Evolutionary conservation across 1,284 basidiomycete species (phyloP), one percentile per base, ranked within the genome.

Genomic region (Ustilago shanxiensis): DNA sequence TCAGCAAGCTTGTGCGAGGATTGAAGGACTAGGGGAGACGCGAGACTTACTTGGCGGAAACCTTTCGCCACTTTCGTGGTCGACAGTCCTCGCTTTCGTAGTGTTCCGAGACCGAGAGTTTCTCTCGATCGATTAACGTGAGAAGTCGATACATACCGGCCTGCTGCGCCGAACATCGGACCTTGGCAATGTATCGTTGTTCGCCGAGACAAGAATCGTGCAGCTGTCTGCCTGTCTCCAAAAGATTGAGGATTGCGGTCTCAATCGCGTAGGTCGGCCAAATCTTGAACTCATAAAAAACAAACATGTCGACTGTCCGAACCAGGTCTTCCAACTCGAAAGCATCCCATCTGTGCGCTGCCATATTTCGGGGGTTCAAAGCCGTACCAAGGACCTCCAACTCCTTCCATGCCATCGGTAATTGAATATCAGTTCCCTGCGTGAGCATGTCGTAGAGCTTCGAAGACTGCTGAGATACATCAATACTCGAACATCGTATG

Each of bases 51-150:
- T 44, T 41, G 7, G 54, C 24, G 4, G 54, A 56, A 18, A 44
- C 11, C 37, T 56, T 56, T n/a, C 29, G 54, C 54, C 54, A 56
- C 37, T 58, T 58, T 18, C 56, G 28, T 24, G 31, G 56, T 22
- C 41, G 39, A 11, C 22, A 22, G n/a, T 31, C 31, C 31, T 53
- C 51, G 20, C 13, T 20, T 10, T 58, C 56, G 44, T 47, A 47
- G 16, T 45, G 2, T 20, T 35, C 44, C 1, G n/a, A 20, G 2
- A 1, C 11, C n/a, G 24, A 14, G 18, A 14, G 28, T 13, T 41
- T 41, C 16, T 45, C 22, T 8, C 26, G 41, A 24, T 47, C 56
- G 41, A 47, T 47, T 18, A 47, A 18, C 3, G 44, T 7, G 3
- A 26, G 28, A 9, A 58, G 18, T 14, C n/a, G 16, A 9, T 20